A percentile compares a stretch with the other conserved stretches of the same genome.
These are phyloP conservation scores for Silybum marianum DNA, from an alignment of 129 eudicot genomes.

Conservation along the genomic window DNA sequence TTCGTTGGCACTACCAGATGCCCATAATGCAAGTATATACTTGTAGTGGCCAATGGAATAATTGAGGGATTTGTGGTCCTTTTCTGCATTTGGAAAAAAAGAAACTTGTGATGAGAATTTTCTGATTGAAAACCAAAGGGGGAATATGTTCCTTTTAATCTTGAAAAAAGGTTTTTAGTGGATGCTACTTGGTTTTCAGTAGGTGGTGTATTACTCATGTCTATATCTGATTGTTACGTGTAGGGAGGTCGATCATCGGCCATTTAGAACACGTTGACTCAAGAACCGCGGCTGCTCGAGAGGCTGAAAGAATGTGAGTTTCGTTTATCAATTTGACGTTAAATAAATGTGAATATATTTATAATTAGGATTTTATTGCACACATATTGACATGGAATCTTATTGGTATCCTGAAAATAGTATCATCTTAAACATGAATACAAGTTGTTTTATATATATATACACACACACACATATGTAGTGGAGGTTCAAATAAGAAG, in stretches of 20 bases:
- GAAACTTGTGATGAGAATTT: conserved; percentile 3
- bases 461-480: too few relatives aligned
- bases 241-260: neutral
- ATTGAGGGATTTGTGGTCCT: conserved; percentile 32
- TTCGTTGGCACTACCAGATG: conserved; percentile 14
- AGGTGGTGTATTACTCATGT: neutral
- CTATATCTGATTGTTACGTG: neutral
- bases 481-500: neutral
- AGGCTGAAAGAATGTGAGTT: neutral
- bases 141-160: conserved; percentile 25
- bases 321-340: neutral
- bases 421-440: neutral
- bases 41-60: neutral
- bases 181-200: neutral
- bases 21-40: neutral
- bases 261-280: neutral
- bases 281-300: neutral
- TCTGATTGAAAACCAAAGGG: conserved; percentile 13
- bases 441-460: neutral
- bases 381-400: neutral
- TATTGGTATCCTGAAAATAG: neutral
- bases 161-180: conserved; percentile 24
- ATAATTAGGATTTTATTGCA: neutral
- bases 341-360: neutral
- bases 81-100: neutral